Evolutionary conservation across 805 yeast species (phyloP).

Genomic region (Priceomyces melissophilus): DNA sequence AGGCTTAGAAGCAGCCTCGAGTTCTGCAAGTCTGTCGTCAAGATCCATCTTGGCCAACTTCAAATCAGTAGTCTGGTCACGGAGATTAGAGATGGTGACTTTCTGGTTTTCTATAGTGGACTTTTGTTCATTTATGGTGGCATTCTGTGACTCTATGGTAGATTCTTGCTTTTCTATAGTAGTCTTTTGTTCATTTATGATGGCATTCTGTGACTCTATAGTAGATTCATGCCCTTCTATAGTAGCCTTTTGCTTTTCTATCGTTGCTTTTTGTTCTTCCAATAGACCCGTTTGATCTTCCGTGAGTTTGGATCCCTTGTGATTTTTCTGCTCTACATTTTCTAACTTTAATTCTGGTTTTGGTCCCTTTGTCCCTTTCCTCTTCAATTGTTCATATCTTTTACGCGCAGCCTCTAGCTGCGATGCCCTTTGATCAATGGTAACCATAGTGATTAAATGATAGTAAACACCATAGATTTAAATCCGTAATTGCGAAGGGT

Average conservation of each 20-base stretch:
- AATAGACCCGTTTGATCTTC: neutral
- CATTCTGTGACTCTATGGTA: neutral
- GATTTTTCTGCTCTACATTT: no score
- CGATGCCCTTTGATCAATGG: conserved; percentile 42
- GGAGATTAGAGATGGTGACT: conserved; percentile 31
- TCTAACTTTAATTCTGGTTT: conserved; percentile 53
- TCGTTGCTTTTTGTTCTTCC: neutral
- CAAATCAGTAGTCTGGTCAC: conserved; percentile 42
- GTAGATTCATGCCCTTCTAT: neutral
- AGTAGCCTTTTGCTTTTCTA: neutral
- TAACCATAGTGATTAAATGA: no score
- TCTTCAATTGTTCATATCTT: conserved; percentile 66
- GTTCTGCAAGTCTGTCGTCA: conserved; percentile 28
- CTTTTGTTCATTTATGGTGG: no score
- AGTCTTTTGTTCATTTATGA: neutral
- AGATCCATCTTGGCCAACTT: conserved; percentile 38
- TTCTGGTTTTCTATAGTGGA: conserved; percentile 29
- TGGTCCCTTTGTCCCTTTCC: no score
- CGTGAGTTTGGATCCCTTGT: no score
- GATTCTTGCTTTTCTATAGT: neutral
- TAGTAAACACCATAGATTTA: no score
- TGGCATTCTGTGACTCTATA: neutral
- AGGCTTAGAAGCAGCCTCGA: conserved; percentile 21
- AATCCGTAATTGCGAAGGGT: no score
- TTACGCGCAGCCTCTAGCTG: conserved; percentile 73